phyloP scores from a whole-genome alignment of 2,329 filamentous ascomycete species.

The Alternaria arborescens region DNA sequence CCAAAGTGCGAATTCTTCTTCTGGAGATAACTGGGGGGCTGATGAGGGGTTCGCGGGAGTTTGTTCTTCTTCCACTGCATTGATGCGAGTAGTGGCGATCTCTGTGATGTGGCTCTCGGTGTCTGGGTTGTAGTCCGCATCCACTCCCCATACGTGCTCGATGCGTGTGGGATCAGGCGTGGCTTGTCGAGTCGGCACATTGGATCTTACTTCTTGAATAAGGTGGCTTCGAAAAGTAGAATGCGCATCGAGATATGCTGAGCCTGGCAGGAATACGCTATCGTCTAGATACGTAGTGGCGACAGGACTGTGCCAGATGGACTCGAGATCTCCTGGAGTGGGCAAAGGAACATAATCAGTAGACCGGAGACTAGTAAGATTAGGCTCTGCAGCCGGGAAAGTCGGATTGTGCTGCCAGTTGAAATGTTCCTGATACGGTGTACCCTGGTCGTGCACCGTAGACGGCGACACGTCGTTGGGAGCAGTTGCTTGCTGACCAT shows the following conservation, averaged over 20 bases:
- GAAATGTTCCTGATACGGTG: background rate
- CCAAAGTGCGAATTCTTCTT: conserved; percentile 26
- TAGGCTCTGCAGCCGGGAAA: background rate
- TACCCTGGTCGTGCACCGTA: background rate
- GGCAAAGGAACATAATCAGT: background rate
- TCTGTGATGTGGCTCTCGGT: background rate
- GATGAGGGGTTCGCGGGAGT: background rate
- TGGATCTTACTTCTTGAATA: conserved; percentile 24
- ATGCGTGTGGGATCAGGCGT: conserved; percentile 13
- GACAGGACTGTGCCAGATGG: conserved; percentile 8
- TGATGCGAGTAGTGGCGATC: background rate
- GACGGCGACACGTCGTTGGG: background rate
- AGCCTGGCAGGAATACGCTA: conserved; percentile 24
- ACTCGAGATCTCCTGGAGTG: background rate
- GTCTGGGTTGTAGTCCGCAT: background rate
- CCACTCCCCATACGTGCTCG: background rate
- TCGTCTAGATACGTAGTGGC: conserved; percentile 15
- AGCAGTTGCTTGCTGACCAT: background rate
- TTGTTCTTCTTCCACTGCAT: background rate
- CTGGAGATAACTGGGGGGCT: conserved; percentile 10
- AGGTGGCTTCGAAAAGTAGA: conserved; percentile 28
- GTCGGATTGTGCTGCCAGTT: background rate
- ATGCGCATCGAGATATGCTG: conserved; percentile 29
- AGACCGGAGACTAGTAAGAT: background rate
- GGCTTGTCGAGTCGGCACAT: conserved; percentile 16